A percentile compares a stretch with the other conserved stretches of the same genome.
Evolutionary conservation across 2,329 filamentous ascomycete genomes (phyloP).

Genomic region (Ophiostoma tasmaniense): DNA sequence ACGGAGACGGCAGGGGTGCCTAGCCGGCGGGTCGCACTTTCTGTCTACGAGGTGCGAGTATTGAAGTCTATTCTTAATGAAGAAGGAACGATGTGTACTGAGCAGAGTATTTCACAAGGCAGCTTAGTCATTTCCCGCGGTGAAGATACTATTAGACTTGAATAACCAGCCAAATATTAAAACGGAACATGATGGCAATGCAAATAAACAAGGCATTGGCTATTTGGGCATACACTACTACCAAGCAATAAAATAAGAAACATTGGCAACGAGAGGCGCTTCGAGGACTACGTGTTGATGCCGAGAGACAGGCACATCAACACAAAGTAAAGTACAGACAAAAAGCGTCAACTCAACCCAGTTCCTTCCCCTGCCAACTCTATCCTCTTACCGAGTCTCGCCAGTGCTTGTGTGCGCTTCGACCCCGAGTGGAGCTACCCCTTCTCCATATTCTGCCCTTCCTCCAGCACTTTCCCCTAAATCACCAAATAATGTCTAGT

Average conservation of each 20-base stretch:
- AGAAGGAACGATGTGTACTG: background rate
- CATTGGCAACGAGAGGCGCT: too few relatives aligned
- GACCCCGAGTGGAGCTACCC: background rate
- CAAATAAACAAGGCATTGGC: too few relatives aligned
- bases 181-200: too few relatives aligned
- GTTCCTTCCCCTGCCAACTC: background rate
- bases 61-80: background rate
- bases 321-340: too few relatives aligned
- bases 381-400: constrained; percentile 1
- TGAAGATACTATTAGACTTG: too few relatives aligned
- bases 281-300: too few relatives aligned
- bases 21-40: constrained; percentile 5
- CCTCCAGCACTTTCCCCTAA: too few relatives aligned
- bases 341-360: background rate
- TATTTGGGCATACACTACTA: too few relatives aligned
- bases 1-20: constrained; percentile 7
- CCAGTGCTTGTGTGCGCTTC: background rate
- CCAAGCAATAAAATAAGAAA: too few relatives aligned
- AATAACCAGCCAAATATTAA: too few relatives aligned
- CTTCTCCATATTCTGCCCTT: background rate
- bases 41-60: background rate
- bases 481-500: too few relatives aligned
- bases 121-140: background rate
- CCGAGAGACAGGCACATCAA: too few relatives aligned
- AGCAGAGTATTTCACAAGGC: background rate